Evolutionary conservation across 78 protist species (phyloP).

Genomic region (slime mould (Dictyostelium discoideum)): DNA sequence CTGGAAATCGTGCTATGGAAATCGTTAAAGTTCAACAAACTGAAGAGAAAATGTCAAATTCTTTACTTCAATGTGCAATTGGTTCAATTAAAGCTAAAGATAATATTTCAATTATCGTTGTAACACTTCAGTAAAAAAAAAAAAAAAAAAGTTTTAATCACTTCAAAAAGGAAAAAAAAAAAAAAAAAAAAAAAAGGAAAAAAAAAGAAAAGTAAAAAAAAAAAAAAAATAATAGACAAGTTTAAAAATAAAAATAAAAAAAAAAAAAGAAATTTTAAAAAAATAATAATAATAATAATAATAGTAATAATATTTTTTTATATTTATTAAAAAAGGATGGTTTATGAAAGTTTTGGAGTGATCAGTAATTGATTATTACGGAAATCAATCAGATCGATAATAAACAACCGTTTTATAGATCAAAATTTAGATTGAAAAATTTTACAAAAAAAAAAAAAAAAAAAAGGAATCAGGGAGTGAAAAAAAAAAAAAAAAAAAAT

Average conservation of each 20-base stretch:
- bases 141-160: not conserved
- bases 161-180: not conserved
- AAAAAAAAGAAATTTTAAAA: not conserved
- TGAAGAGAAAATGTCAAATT: conserved; percentile 61
- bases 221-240: not conserved
- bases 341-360: not conserved
- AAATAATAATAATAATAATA: not conserved
- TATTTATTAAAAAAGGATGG: too few species aligned
- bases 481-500: too few species aligned
- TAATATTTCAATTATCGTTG: conserved; percentile 73
- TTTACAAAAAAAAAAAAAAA: too few species aligned
- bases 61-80: conserved; percentile 32
- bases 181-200: not conserved
- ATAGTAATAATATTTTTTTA: not conserved
- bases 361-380: too few species aligned
- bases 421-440: too few species aligned
- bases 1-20: conserved; percentile 85
- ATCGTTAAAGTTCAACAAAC: conserved; percentile 42
- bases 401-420: too few species aligned
- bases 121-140: conserved; percentile 37
- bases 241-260: not conserved
- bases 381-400: too few species aligned
- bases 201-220: not conserved
- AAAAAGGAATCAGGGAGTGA: too few species aligned
- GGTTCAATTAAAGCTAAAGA: conserved; percentile 72